These are phyloP conservation scores for Massospora cicadina DNA, from an alignment of 371 early-diverging fungal genomes.

Conservation along the genomic window DNA sequence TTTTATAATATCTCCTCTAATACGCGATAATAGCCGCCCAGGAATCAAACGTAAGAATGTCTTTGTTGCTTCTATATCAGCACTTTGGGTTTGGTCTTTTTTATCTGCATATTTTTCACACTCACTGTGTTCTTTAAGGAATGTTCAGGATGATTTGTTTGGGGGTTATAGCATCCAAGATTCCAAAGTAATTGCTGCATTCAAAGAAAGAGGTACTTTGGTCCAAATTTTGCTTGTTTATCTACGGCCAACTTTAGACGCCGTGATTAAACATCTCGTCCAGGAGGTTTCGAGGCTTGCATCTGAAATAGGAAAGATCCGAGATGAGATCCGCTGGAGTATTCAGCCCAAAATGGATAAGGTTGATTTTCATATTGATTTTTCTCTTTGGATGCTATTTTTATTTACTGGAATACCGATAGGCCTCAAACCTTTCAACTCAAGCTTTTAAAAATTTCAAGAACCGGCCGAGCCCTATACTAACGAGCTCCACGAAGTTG, in stretches of 20 bases:
- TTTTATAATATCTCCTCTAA: too few species aligned
- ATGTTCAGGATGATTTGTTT: conserved; percentile 12
- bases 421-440: neutral
- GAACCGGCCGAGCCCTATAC: neutral
- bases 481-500: neutral
- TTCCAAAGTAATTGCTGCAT: conserved; percentile 31
- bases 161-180: conserved; percentile 19
- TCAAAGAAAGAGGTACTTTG: conserved; percentile 31
- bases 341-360: conserved; percentile 31
- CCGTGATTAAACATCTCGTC: conserved; percentile 25
- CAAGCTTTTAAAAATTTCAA: neutral
- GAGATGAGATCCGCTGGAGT: conserved; percentile 24
- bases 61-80: too few species aligned
- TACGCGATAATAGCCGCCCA: neutral
- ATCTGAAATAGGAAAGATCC: conserved; percentile 26
- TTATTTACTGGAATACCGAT: neutral
- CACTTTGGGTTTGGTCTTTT: too few species aligned
- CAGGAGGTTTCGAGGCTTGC: conserved; percentile 29
- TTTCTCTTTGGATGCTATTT: neutral
- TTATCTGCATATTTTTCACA: too few species aligned
- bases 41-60: neutral
- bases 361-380: conserved; percentile 19
- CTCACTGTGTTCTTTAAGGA: neutral
- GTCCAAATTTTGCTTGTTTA: neutral
- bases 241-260: conserved; percentile 20